A percentile compares a stretch with the other conserved stretches of the same genome.
Evolutionary conservation across 176 grass and related monocot genomes (phyloP).

Genomic region (Carex kokanica): DNA sequence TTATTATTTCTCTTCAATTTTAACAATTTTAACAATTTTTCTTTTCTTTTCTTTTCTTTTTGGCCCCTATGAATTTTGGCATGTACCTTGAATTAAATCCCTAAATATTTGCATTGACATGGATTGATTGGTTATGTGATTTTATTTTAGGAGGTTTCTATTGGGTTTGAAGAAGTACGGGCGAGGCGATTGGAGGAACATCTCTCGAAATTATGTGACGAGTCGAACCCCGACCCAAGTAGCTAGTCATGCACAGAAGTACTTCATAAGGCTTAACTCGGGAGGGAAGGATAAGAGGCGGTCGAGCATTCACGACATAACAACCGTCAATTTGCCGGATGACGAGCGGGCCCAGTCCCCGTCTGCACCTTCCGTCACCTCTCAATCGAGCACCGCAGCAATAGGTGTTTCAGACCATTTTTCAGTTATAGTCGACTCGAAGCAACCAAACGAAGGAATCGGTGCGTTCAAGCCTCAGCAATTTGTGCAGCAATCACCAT

Average conservation of each 20-base stretch:
- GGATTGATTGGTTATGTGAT: not conserved
- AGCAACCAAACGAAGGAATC: slow-evolving; percentile 31
- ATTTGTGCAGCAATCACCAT: slow-evolving; percentile 30
- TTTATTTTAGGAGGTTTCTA: slow-evolving; percentile 56
- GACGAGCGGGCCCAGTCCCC: slow-evolving; percentile 49
- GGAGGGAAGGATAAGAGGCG: slow-evolving; percentile 96
- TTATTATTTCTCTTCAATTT: not conserved
- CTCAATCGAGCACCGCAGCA: slow-evolving; percentile 17
- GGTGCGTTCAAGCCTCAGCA: slow-evolving; percentile 29
- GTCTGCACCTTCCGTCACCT: slow-evolving; percentile 46
- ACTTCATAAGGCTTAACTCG: slow-evolving; percentile 95
- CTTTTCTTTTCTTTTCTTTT: not conserved
- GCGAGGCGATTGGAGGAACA: slow-evolving; percentile 94
- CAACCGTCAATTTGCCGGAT: slow-evolving; percentile 82
- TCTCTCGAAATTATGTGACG: slow-evolving; percentile 91
- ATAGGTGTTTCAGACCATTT: slow-evolving; percentile 43
- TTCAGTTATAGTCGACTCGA: slow-evolving; percentile 47
- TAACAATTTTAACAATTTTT: not conserved
- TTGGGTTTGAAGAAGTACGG: slow-evolving; percentile 91
- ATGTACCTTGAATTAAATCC: not conserved
- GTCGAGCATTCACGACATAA: slow-evolving; percentile 99
- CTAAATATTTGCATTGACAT: not conserved
- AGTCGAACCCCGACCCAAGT: slow-evolving; percentile 92
- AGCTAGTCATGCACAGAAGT: slow-evolving; percentile 98
- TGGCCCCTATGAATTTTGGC: not conserved